Evolutionary conservation across 768 basidiomycete species (phyloP), one percentile per base, ranked within the genome.

Genomic region (Fistulinella prunicolor): DNA sequence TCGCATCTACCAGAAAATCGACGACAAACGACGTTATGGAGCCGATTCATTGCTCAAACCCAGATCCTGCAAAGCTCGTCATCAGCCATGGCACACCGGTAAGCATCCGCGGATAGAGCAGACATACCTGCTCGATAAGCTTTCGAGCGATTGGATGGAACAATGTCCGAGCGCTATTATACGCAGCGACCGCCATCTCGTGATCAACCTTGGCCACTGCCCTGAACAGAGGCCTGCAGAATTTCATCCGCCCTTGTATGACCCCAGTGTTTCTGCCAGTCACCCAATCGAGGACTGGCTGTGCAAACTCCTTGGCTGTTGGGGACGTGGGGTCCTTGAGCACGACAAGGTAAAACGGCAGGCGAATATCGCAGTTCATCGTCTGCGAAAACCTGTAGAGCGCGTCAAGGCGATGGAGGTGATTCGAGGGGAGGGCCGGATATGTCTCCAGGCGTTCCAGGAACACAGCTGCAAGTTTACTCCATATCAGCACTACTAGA

Each of bases 221-320:
- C 47, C 68, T 67, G 56, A 80, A 77, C 16, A 70, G 52, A 3
- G 78, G 75, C 42, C 79, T 57, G 59, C 79, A 79, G 62, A 78
- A 79, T 56, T 80, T 80, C 78, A 79, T 79, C 48, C 78, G 68
- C 7, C 77, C 77, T 44, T 76, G 75, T 34, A 80, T 60, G 37
- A 73, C 50, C 16, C 73, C 69, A 12, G 67, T 68, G 35, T 69
- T 67, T 16, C 56, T 63, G 9, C 74, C 78, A 9, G 67, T 64
- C 24, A 78, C 70, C 78, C 78, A 80, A 37, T 71, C 64, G 0
- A 71, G 69, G 3, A 75, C 78, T 1, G 61, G 53, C n/a, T 57
- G 55, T 6, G 66, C 66, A 36, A 64, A 71, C 6, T 47, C 42
- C 23, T 51, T 42, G 6, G 75, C 76, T 9, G 61, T 61, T 12